phyloP scores from a whole-genome alignment of 225 moss, liverwort and hornwort genomes.

The Thuidium tamariscinum region DNA sequence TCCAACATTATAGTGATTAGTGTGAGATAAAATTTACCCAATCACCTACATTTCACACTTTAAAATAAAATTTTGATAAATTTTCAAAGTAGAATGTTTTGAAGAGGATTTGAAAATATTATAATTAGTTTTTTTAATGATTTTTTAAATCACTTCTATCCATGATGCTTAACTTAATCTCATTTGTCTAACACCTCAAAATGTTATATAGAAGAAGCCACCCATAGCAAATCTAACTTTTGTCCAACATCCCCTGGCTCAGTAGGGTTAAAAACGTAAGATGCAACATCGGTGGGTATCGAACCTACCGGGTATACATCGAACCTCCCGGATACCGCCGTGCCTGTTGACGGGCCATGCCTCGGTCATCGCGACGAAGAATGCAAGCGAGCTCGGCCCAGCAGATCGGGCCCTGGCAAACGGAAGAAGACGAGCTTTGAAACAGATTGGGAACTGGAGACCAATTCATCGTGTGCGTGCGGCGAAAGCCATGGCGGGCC shows the following conservation, averaged over 20 bases:
- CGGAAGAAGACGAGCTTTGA: not conserved
- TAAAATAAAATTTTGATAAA: not conserved
- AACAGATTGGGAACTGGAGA: not conserved
- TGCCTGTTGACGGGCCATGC: not conserved
- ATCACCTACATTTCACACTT: not conserved
- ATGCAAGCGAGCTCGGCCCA: not conserved
- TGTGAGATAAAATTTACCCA: not conserved
- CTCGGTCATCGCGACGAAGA: not conserved
- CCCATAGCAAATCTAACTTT: not conserved
- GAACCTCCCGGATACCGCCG: too few species aligned
- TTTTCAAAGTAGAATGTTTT: rapidly evolving
- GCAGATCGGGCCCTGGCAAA: not conserved
- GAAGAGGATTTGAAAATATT: not conserved
- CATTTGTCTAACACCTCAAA: not conserved
- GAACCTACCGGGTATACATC: not conserved
- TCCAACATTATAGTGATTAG: too few species aligned
- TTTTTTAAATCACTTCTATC: not conserved
- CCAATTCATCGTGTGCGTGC: not conserved
- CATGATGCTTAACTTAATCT: not conserved
- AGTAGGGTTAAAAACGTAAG: too few species aligned
- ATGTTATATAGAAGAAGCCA: not conserved
- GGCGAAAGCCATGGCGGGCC: not conserved
- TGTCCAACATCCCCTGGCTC: not conserved
- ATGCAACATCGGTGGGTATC: not conserved
- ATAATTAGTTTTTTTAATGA: not conserved